Conservation (phyloP, 1,284 basidiomycete species). For the Bondarzewia mesenterica region DNA sequence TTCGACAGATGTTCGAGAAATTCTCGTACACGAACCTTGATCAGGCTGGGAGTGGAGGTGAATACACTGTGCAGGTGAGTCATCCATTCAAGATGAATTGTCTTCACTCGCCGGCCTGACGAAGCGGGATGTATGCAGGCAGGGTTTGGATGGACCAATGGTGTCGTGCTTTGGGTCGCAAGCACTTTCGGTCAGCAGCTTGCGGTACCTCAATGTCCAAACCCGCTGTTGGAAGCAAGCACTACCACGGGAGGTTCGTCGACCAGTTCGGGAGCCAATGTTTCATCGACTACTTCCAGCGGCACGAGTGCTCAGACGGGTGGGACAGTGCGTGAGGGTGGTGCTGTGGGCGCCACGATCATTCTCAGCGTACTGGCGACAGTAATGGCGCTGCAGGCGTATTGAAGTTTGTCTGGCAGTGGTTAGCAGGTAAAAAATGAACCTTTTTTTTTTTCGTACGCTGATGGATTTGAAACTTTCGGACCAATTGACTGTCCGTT, state of each 20-base stretch:
- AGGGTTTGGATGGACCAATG: conserved; percentile 91
- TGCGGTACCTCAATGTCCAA: conserved; percentile 59
- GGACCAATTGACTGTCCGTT: no score
- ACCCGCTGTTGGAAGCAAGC: conserved; percentile 25
- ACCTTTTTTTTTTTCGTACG: no score
- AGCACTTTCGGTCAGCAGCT: conserved; percentile 63
- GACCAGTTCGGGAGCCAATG: not conserved
- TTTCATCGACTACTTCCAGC: not conserved
- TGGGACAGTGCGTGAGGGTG: not conserved
- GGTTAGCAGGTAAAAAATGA: no score
- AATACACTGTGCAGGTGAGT: conserved; percentile 71
- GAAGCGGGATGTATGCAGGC: conserved; percentile 31
- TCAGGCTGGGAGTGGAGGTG: conserved; percentile 78
- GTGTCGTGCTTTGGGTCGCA: conserved; percentile 71
- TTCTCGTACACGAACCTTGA: conserved; percentile 73
- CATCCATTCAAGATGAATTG: not conserved
- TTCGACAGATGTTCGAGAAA: conserved; percentile 89
- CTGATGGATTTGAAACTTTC: no score
- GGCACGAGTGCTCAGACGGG: not conserved
- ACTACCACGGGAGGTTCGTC: not conserved
- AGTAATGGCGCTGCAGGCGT: not conserved
- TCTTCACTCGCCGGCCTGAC: conserved; percentile 1
- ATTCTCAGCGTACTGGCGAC: not conserved
- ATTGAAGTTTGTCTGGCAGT: not conserved
- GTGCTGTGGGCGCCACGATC: not conserved